These are phyloP conservation scores for Epichloe aotearoae DNA, from an alignment of 2,329 filamentous ascomycete genomes.

Conservation along the genomic window DNA sequence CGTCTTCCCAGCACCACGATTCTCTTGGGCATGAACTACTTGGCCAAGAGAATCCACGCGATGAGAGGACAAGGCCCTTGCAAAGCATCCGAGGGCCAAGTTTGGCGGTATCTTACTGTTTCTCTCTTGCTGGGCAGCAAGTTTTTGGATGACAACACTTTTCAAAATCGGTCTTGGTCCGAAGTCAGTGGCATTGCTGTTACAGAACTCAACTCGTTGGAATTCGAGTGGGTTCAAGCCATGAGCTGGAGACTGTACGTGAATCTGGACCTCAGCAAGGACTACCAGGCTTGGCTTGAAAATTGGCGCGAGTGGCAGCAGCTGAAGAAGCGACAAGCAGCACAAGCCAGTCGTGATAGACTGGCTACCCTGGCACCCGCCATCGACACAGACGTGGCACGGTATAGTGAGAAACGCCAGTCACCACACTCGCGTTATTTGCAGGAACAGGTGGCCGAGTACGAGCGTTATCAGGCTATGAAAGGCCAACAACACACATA, in stretches of 20 bases:
- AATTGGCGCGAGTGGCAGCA: constrained; percentile 47
- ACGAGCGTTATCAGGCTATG: constrained; percentile 33
- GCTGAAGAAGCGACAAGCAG: constrained; percentile 39
- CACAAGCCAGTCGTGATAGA: constrained; percentile 35
- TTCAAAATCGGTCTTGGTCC: constrained; percentile 93
- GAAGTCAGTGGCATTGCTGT: constrained; percentile 87
- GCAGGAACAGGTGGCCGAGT: constrained; percentile 42
- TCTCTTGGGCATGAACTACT: constrained; percentile 77
- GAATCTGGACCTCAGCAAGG: constrained; percentile 65
- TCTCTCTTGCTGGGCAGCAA: constrained; percentile 82
- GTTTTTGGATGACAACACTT: constrained; percentile 93
- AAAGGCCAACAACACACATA: constrained; percentile 30
- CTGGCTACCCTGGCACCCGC: constrained; percentile 34
- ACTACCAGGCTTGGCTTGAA: constrained; percentile 48
- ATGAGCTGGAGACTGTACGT: constrained; percentile 81
- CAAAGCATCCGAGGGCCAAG: constrained; percentile 51
- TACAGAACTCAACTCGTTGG: constrained; percentile 68
- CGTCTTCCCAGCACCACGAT: constrained; percentile 85
- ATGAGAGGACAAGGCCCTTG: constrained; percentile 45
- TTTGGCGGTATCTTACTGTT: constrained; percentile 80
- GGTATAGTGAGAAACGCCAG: constrained; percentile 24
- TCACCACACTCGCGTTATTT: constrained; percentile 33
- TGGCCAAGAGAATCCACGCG: constrained; percentile 70
- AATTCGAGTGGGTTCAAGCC: constrained; percentile 74
- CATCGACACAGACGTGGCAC: constrained; percentile 30